Base-by-base conservation (phyloP, 257 asterid species). In the Ilex asprella region DNA sequence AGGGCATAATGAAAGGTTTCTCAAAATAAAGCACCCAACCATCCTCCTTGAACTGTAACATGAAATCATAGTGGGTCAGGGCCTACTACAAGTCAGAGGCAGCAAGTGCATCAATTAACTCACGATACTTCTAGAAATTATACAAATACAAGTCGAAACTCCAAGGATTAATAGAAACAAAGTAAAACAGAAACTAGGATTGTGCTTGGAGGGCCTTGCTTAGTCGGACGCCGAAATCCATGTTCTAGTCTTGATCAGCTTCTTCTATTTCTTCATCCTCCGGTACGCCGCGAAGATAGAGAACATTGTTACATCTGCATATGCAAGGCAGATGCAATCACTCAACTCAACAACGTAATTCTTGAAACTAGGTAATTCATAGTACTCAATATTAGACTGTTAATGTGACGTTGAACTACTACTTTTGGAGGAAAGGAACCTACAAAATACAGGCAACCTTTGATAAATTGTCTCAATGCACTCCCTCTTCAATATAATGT, bases 231-330 rank as follows among this genome's bases (percentile, higher is more conserved):
- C 27, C 27, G 27, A 3, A 7, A 11, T 12, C 54, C 16, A 12
- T 12, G 30, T 16, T 55, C 76, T 85, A 80, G 55, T 86, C 86
- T 0, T 61, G 76, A 29, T 82, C 94, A 2, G 88, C 95, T 16
- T 87, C 97, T 68, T 81, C 94, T 7, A 84, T 73, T 60, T 81
- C 97, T 76, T 89, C 97, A 50, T 89, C 97, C 82, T 89, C 97
- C 0, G 88, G 86, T 12, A 89, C 85, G 1, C 95, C 97, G 0
- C 97, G 89, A 16, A 89, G 83, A 79, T 89, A 84, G n/a, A 89
- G 91, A 55, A 89, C 97, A 59, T 89, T 89, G 59, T 89, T 89
- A 71, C 97, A 89, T 70, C 97, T 89, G 81, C 73, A 71, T 16
- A 63, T 31, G 61, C 63, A 54, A 47, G 7, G 35, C 7, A 43